These are phyloP conservation scores for Candida nitratophila DNA, from an alignment of 805 yeast genomes.

Conservation along the genomic window DNA sequence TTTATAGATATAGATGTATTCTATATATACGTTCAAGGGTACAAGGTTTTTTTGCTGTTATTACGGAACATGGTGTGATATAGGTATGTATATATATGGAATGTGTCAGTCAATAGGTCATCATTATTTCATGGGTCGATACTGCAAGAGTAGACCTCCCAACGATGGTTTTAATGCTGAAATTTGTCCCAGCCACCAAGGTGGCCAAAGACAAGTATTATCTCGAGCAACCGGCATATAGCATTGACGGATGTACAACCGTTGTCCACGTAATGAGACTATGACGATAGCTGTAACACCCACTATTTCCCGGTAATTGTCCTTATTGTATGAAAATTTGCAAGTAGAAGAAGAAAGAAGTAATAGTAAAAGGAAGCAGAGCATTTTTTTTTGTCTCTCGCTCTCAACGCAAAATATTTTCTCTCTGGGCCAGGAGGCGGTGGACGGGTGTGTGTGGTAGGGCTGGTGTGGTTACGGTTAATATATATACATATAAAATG, in stretches of 20 bases:
- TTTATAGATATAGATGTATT: too few relatives aligned
- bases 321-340: background rate
- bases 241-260: slow-evolving; percentile 6
- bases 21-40: too few relatives aligned
- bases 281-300: slow-evolving; percentile 1
- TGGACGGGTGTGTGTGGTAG: too few relatives aligned
- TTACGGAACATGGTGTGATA: too few relatives aligned
- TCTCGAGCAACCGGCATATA: slow-evolving; percentile 19
- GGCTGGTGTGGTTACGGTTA: too few relatives aligned
- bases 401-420: too few relatives aligned
- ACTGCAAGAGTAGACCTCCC: slow-evolving; percentile 75
- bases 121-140: slow-evolving; percentile 90
- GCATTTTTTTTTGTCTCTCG: background rate
- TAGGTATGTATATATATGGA: too few relatives aligned
- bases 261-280: background rate
- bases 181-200: background rate
- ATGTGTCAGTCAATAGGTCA: slow-evolving; percentile 88
- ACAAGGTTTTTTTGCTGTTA: too few relatives aligned
- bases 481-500: too few relatives aligned
- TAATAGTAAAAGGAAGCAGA: background rate
- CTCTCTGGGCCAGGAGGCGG: too few relatives aligned
- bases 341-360: background rate
- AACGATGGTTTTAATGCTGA: slow-evolving; percentile 98
- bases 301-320: slow-evolving; percentile 10
- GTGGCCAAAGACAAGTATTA: slow-evolving; percentile 1